Conservation (phyloP, 176 grass and related monocot species). For the Oryza brachyantha region DNA sequence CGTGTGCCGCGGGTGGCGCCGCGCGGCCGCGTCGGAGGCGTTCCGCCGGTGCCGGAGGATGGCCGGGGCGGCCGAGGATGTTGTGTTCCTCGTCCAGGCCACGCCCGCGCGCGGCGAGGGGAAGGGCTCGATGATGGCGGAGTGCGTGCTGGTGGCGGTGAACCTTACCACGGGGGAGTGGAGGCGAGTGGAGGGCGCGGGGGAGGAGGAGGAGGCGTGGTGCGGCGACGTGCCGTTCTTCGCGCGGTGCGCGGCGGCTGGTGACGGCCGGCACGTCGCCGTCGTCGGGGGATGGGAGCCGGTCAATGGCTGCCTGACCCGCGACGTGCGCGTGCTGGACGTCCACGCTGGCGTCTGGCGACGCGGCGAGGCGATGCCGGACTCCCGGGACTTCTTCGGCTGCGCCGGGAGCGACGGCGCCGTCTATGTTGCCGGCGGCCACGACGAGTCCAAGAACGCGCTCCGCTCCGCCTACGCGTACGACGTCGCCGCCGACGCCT, state of each 20-base stretch:
- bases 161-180: constrained; percentile 49
- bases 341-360: constrained; percentile 43
- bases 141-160: constrained; percentile 17
- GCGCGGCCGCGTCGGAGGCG: constrained; percentile 26
- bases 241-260: constrained; percentile 44
- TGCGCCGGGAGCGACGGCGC: constrained; percentile 12
- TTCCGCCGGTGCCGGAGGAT: constrained; percentile 31
- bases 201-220: constrained; percentile 5
- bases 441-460: constrained; percentile 62
- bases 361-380: constrained; percentile 25
- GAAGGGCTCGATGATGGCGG: neutral
- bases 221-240: constrained; percentile 24
- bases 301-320: constrained; percentile 22
- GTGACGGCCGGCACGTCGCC: constrained; percentile 33
- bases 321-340: constrained; percentile 42
- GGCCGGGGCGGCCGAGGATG: constrained; percentile 39
- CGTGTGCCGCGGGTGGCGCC: constrained; percentile 36
- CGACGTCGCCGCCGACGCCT: constrained; percentile 35
- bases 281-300: constrained; percentile 59
- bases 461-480: constrained; percentile 48
- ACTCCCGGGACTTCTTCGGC: constrained; percentile 54
- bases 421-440: constrained; percentile 52
- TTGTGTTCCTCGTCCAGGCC: constrained; percentile 62
- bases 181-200: constrained; percentile 11
- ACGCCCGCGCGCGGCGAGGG: neutral